Base-by-base conservation (phyloP, 257 asterid species). In the Fraxinus americana region DNA sequence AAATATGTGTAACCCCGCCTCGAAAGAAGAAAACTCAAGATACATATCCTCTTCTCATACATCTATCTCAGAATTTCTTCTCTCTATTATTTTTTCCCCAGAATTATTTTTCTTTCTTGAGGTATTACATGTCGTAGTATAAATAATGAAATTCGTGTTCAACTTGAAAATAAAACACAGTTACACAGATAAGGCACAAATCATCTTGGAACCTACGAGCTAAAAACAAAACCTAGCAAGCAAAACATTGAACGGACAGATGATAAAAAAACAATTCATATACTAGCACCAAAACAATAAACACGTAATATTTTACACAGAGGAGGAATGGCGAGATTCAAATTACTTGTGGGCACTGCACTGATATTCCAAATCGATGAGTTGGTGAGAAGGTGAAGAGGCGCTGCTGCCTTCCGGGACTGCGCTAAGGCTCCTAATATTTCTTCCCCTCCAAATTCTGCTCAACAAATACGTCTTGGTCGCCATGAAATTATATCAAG, bases 321-420 rank as follows among this genome's bases (percentile, higher is more conserved):
- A 21, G 67, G 34, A 14, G 1, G 50, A 75, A 48, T 35, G 29
- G 30, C 27, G 41, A 57, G 63, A 27, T 43, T 30, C 25, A 57
- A 32, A 27, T 78, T 89, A 92, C 98, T 94, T 94, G 89, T 94
- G 98, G 79, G 96, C 97, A 83, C 97, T 90, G 89, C 90, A 84
- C 54, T 90, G 77, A 57, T 74, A 83, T 78, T 92, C 98, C 90
- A 90, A 82, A 80, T 91, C 74, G 84, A 94, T 94, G 82, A 94
- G 91, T 67, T 80, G 87, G 23, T 91, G 89, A 72, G 98, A 90
- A 77, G 93, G 63, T 1, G 84, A 43, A 43, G 83, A 79, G 72
- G 83, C 52, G 36, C 50, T 3, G 75, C 41, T 86, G 84, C 88
- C 78, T 74, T 92, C 84, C 6, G 97, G 89, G 52, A 86, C 79